phyloP scores from a whole-genome alignment of 164 flowering plant genomes.

The Vitis riparia region DNA sequence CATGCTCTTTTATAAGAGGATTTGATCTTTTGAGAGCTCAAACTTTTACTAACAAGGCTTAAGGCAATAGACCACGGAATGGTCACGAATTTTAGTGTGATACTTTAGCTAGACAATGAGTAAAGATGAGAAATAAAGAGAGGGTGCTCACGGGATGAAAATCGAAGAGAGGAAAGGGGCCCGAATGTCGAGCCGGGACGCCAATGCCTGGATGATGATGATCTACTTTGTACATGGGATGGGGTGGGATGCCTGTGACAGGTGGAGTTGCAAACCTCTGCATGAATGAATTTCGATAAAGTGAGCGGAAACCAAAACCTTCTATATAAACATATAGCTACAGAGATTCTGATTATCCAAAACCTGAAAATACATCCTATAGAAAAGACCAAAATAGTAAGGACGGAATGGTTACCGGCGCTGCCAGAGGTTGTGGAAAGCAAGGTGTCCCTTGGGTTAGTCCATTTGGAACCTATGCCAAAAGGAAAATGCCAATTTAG shows the following conservation, averaged over 20 bases:
- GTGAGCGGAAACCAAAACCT: too few species aligned
- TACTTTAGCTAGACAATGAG: not conserved
- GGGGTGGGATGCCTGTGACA: conserved; percentile 62
- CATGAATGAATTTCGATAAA: conserved; percentile 11
- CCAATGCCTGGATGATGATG: conserved; percentile 17
- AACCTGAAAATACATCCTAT: not conserved
- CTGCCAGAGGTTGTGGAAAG: conserved; percentile 49
- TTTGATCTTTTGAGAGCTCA: too few species aligned
- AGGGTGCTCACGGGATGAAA: conserved; percentile 52
- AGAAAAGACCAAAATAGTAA: not conserved
- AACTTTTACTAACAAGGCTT: too few species aligned
- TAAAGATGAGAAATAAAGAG: not conserved
- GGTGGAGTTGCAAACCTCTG: conserved; percentile 58
- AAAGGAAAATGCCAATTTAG: not conserved
- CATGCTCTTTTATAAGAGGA: too few species aligned
- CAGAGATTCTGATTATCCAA: not conserved
- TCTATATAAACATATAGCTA: not conserved
- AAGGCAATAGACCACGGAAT: too few species aligned
- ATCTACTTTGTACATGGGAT: conserved; percentile 54
- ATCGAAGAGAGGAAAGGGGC: conserved; percentile 39
- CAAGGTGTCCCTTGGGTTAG: conserved; percentile 58
- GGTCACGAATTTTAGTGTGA: too few species aligned
- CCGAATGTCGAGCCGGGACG: conserved; percentile 28
- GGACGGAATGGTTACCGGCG: conserved; percentile 31
- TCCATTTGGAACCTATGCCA: conserved; percentile 44